These are phyloP conservation scores for Talaromyces islandicus DNA, from an alignment of 2,329 filamentous ascomycete genomes.

Conservation along the genomic window DNA sequence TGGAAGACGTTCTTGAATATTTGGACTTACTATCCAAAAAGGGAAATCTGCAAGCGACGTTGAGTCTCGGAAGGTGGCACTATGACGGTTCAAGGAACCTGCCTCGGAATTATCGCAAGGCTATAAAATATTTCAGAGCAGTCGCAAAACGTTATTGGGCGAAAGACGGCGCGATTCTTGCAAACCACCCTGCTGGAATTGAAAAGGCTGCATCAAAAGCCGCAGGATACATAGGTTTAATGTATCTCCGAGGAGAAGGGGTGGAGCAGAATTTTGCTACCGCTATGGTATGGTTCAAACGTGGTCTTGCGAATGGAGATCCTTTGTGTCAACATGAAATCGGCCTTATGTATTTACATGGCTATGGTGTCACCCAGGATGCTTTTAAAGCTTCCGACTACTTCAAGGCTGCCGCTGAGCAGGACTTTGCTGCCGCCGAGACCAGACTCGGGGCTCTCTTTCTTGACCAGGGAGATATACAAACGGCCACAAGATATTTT, in stretches of 20 bases:
- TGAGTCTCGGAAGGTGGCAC: constrained; percentile 77
- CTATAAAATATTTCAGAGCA: constrained; percentile 73
- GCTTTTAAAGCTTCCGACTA: constrained; percentile 65
- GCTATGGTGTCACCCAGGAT: constrained; percentile 66
- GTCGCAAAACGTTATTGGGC: constrained; percentile 79
- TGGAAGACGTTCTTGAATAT: constrained; percentile 93
- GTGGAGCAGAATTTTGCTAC: constrained; percentile 70
- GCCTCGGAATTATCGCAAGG: constrained; percentile 64
- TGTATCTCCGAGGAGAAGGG: constrained; percentile 85
- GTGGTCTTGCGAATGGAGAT: constrained; percentile 69
- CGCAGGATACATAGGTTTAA: constrained; percentile 79
- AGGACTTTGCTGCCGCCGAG: constrained; percentile 73
- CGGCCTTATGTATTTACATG: constrained; percentile 76
- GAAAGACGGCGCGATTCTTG: constrained; percentile 66
- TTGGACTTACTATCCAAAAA: constrained; percentile 85
- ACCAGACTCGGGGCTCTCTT: constrained; percentile 79
- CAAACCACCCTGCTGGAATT: constrained; percentile 62
- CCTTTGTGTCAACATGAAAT: constrained; percentile 78
- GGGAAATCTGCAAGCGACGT: constrained; percentile 80
- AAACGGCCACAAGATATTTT: constrained; percentile 76
- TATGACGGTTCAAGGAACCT: constrained; percentile 79
- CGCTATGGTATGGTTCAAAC: constrained; percentile 76
- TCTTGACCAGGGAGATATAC: constrained; percentile 80
- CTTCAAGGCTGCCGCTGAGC: constrained; percentile 73
- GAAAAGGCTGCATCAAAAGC: constrained; percentile 78